Evolutionary conservation across 148 eudicot genomes (phyloP), one percentile per base, ranked within the genome.

Genomic region (Rhododendron ovatum): DNA sequence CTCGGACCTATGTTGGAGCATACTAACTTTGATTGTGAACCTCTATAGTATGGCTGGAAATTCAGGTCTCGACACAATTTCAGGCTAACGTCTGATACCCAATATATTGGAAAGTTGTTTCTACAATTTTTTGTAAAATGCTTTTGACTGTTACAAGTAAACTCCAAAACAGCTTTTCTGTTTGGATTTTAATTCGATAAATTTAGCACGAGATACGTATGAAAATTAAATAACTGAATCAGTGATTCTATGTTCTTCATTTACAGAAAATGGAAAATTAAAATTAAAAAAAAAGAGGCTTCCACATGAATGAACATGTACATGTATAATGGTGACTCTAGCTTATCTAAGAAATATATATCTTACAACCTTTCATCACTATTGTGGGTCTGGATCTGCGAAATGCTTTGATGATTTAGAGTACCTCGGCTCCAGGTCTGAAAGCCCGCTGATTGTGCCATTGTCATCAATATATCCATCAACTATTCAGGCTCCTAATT

Each of bases 1-100:
- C 89, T 92, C 30, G 92, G 94, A 71, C 92, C 95, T 28, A 76
- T 92, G 67, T 63, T 93, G 86, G 93, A 95, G 87, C 96, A 94
- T 86, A 91, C 98, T 15, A 92, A 95, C 84, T 93, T 93, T 71
- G 90, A 86, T 33, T 90, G 90, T 87, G 92, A 94, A 82, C 91
- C 92, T 76, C 86, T 90, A 28, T 74, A 76, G 65, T 35, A 69
- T 20, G 43, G 35, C 63, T 33, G 18, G 45, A 45, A 85, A 35
- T 82, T 85, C 41, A 82, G 51, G 20, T 35, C 13, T 35, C 37
- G 20, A 59, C 6, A 67, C 3, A 2, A 57, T 24, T 79, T 24
- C 15, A 2, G 30, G 57, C 57, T 12, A 79, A 14, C 8, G 73
- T 9, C 13, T n/a, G 30, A 71, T 71, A 71, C 39, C 76, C 37